These are phyloP conservation scores for Parachlorella kessleri DNA, from an alignment of 139 green algal species.

Conservation along the genomic window DNA sequence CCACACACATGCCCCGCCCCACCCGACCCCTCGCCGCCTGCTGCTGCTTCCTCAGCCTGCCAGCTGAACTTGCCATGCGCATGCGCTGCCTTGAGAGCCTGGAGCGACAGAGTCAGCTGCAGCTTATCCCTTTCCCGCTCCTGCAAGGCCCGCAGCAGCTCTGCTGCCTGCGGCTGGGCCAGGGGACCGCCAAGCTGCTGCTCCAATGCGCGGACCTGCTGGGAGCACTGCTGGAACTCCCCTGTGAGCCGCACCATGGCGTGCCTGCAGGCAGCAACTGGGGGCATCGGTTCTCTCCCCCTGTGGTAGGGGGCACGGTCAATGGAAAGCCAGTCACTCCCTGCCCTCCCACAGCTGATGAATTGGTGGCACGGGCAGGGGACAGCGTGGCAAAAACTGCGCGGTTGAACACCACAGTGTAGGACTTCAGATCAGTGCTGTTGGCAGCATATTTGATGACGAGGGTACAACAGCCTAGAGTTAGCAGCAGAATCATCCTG, in stretches of 20 bases:
- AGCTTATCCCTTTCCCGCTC: constrained; percentile 63
- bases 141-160: constrained; percentile 45
- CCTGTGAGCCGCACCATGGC: constrained; percentile 25
- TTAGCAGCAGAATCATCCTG: too few species aligned
- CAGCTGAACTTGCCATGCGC: constrained; percentile 29
- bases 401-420: too few species aligned
- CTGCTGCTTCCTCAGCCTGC: constrained; percentile 20
- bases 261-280: constrained; percentile 19
- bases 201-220: constrained; percentile 18
- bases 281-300: too few species aligned
- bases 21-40: too few species aligned
- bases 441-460: too few species aligned
- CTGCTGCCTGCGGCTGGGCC: constrained; percentile 25
- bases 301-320: too few species aligned
- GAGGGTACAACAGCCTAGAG: too few species aligned
- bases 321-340: too few species aligned
- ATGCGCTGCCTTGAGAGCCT: constrained; percentile 28
- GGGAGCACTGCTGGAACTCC: constrained; percentile 28
- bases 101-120: constrained; percentile 45
- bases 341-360: too few species aligned
- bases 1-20: constrained; percentile 10
- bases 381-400: too few species aligned
- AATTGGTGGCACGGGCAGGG: too few species aligned
- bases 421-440: too few species aligned
- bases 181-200: not conserved